Base-by-base conservation (phyloP, 1,139 yeast genomes). In the Arxiozyma telluris region DNA sequence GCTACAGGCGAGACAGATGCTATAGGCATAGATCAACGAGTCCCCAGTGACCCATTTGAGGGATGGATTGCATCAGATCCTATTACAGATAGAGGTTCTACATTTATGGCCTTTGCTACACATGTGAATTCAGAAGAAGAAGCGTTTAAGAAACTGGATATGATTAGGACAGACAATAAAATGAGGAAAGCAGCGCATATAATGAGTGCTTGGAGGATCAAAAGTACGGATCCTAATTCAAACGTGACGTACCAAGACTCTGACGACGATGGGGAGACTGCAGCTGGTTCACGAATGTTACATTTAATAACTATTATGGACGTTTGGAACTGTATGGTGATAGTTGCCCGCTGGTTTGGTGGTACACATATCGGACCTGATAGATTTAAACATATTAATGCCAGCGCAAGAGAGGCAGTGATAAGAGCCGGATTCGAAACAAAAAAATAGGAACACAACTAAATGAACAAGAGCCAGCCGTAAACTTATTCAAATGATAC, bases 211-310 rank as follows among this genome's bases (percentile, higher is more conserved):
- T 91, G 93, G 85, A 73, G 98, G 58, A 85, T 91, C 2, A 76
- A 76, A 57, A 53, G 50, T 34, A 44, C 57, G 27, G 60, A 59
- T n/a, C 39, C 42, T 20, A 38, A 38, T 30, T 27, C 41, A 11
- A 48, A 48, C 15, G 77, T 82, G 0, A 76, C 78, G 49, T 78
- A 76, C 55, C 93, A 87, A 62, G 98, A 93, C 64, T 89, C 87
- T 64, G 98, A 93, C 64, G 98, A 94, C 66, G 98, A 93, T 66
- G 98, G 98, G 4, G 99, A 93, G 66, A 79, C 96, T 0, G 98
- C 98, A 0, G 96, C 98, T 0, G 98, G 99, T 5, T 83, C 94
- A 6, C 73, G 97, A 56, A 73, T 91, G 74, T 71, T 90, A 54
- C 97, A 90, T 73, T 71, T 91, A 53, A 71, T 91, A 58, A 82